phyloP scores from a whole-genome alignment of 441 rosid genomes.

The Populus hybrid region DNA sequence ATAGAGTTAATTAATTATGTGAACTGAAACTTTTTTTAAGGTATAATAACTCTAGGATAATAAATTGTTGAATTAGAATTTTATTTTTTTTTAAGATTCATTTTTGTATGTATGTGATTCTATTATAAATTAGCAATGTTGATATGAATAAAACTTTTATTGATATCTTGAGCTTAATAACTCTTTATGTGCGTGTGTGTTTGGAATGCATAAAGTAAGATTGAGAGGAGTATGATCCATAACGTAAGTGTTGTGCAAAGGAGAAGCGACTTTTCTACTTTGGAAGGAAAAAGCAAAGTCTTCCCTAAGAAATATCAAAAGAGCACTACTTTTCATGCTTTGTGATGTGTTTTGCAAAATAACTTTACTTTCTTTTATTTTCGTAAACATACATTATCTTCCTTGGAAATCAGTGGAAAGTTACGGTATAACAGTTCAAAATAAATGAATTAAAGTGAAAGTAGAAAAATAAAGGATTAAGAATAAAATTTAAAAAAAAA shows the following conservation, averaged over 20 bases:
- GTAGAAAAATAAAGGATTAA: background rate
- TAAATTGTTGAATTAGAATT: too few species aligned
- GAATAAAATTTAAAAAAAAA: background rate
- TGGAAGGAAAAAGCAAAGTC: conserved; percentile 46
- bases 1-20: too few species aligned
- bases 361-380: conserved; percentile 30
- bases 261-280: conserved; percentile 43
- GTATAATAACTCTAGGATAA: too few species aligned
- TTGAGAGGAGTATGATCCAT: conserved; percentile 37
- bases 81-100: too few species aligned
- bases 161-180: too few species aligned
- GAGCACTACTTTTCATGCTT: conserved; percentile 56
- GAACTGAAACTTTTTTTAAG: too few species aligned
- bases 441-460: conserved; percentile 19
- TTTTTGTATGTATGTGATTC: too few species aligned
- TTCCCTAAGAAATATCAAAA: conserved; percentile 44
- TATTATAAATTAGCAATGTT: too few species aligned
- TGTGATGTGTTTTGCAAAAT: conserved; percentile 34
- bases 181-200: background rate
- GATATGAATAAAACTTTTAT: too few species aligned
- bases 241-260: conserved; percentile 57
- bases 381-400: conserved; percentile 45
- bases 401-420: conserved; percentile 41
- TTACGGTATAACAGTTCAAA: conserved; percentile 20
- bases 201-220: conserved; percentile 16